These are phyloP conservation scores for Paxillus ammoniavirescens DNA, from an alignment of 768 basidiomycete genomes.

Conservation along the genomic window DNA sequence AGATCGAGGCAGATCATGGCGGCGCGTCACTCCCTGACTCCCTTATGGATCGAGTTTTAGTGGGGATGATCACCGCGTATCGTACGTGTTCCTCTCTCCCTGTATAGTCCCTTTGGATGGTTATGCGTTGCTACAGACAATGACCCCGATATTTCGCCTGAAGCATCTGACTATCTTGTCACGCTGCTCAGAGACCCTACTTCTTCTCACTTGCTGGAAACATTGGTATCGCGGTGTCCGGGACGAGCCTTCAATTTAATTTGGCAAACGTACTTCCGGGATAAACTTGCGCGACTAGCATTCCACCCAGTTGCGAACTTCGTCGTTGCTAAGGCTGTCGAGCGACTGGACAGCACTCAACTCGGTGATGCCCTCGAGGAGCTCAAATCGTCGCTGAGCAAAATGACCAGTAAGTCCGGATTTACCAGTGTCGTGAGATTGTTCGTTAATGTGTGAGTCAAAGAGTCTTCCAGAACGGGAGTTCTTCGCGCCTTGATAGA, in stretches of 20 bases:
- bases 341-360: slow-evolving; percentile 55
- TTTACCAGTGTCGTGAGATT: neutral
- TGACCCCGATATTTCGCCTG: slow-evolving; percentile 34
- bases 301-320: slow-evolving; percentile 94
- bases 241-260: slow-evolving; percentile 57
- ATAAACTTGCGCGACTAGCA: slow-evolving; percentile 70
- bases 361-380: slow-evolving; percentile 59
- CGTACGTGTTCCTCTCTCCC: slow-evolving; percentile 42
- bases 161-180: slow-evolving; percentile 74
- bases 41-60: slow-evolving; percentile 78
- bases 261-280: slow-evolving; percentile 78
- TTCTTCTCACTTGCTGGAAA: slow-evolving; percentile 89
- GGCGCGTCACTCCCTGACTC: slow-evolving; percentile 60
- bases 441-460: slow-evolving; percentile 1
- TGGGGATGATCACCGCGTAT: slow-evolving; percentile 66
- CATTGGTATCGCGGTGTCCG: slow-evolving; percentile 64
- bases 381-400: slow-evolving; percentile 55
- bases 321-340: slow-evolving; percentile 79
- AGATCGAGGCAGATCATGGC: slow-evolving; percentile 72
- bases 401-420: slow-evolving; percentile 62
- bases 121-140: slow-evolving; percentile 33
- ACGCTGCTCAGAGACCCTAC: slow-evolving; percentile 84
- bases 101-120: neutral
- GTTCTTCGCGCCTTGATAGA: slow-evolving; percentile 78
- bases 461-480: slow-evolving; percentile 72